Evolutionary conservation across 441 rosid genomes (phyloP).

Genomic region (Breynia disticha): DNA sequence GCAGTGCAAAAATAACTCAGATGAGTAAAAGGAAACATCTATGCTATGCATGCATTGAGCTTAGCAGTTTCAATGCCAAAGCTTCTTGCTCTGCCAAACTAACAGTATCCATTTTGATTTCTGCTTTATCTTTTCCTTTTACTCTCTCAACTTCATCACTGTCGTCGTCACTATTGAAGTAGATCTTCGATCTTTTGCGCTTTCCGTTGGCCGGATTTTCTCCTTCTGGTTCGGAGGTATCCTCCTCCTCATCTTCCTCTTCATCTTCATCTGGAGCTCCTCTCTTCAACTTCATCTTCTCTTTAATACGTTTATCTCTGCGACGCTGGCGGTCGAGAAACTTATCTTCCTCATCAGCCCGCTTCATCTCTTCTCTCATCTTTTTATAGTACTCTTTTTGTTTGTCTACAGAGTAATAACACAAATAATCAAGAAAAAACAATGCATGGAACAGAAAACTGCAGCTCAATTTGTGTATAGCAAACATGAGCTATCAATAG

Average conservation of each 20-base stretch:
- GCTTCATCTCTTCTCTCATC: constrained; percentile 64
- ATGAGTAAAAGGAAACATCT: too few relatives aligned
- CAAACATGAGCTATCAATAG: too few relatives aligned
- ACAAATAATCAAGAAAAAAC: not conserved
- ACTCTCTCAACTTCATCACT: constrained; percentile 19
- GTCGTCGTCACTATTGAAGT: constrained; percentile 30
- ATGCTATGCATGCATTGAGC: constrained; percentile 35
- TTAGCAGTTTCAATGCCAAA: constrained; percentile 57
- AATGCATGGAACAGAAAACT: not conserved
- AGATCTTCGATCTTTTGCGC: constrained; percentile 34
- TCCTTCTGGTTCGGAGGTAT: constrained; percentile 38
- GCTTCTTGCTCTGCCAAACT: constrained; percentile 68
- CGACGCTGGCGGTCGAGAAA: constrained; percentile 54
- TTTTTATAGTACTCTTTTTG: constrained; percentile 51
- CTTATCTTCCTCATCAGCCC: constrained; percentile 73
- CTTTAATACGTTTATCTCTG: constrained; percentile 57
- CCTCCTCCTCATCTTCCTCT: constrained; percentile 31
- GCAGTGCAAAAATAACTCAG: too few relatives aligned
- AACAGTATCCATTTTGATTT: constrained; percentile 29
- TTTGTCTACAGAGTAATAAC: constrained; percentile 31
- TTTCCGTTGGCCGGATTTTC: constrained; percentile 21
- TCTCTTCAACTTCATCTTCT: constrained; percentile 66
- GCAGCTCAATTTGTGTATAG: too few relatives aligned
- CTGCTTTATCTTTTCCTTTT: constrained; percentile 9
- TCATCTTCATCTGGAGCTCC: constrained; percentile 34